Evolutionary conservation across 192 early-diverging fungal species (phyloP).

Genomic region (Coemansia sp.): DNA sequence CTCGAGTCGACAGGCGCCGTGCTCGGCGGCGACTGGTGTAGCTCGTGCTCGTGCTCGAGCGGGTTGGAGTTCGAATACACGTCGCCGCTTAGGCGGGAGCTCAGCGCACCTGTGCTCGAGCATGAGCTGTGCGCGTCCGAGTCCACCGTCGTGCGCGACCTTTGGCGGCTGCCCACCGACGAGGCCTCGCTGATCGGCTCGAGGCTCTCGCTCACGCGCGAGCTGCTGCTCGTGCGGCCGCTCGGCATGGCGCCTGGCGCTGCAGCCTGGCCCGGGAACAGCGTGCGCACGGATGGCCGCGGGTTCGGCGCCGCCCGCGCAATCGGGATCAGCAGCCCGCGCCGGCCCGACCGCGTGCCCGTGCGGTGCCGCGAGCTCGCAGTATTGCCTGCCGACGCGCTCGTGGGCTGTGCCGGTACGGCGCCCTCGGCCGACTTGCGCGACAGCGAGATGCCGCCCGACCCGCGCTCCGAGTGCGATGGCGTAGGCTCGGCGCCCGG

Average conservation of each 20-base stretch:
- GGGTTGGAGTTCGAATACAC: too few relatives aligned
- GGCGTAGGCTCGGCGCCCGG: neutral
- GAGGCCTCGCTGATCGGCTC: slow-evolving; percentile 48
- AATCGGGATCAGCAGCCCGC: slow-evolving; percentile 48
- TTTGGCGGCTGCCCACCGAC: slow-evolving; percentile 37
- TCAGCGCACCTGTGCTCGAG: neutral
- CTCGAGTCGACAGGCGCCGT: slow-evolving; percentile 28
- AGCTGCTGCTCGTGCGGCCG: slow-evolving; percentile 19
- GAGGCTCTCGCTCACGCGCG: slow-evolving; percentile 46
- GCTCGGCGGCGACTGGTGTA: slow-evolving; percentile 26
- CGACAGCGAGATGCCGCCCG: slow-evolving; percentile 1
- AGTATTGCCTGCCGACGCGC: neutral
- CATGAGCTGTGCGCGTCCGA: slow-evolving; percentile 19
- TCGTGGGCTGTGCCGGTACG: neutral
- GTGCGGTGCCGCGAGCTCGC: slow-evolving; percentile 9
- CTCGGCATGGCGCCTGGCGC: slow-evolving; percentile 1
- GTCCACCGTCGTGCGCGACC: slow-evolving; percentile 36
- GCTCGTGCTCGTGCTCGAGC: too few relatives aligned
- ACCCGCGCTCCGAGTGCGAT: neutral
- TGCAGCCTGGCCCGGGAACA: slow-evolving; percentile 18
- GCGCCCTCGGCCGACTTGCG: slow-evolving; percentile 30
- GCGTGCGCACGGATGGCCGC: slow-evolving; percentile 40
- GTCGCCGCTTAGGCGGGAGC: slow-evolving; percentile 23
- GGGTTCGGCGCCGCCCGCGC: slow-evolving; percentile 20
- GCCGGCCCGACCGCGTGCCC: slow-evolving; percentile 19